Conservation (phyloP, 2,329 filamentous ascomycete genomes). For the Lecanicillium sp. region DNA sequence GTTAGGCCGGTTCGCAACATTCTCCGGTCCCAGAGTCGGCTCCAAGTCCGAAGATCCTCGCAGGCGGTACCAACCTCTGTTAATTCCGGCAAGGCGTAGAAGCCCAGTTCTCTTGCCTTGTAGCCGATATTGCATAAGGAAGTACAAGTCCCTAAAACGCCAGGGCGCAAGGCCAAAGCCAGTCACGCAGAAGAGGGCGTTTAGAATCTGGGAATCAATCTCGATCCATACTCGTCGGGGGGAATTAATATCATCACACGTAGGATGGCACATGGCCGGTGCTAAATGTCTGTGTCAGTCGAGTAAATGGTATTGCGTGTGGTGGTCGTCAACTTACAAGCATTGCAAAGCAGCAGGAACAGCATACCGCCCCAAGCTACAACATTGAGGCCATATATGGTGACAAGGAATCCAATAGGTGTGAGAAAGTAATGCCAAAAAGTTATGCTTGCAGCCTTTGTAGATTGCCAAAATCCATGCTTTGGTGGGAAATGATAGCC, state of each 20-base stretch:
- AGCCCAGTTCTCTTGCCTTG: conserved; percentile 48
- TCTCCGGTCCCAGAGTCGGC: conserved; percentile 45
- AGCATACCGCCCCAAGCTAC: conserved; percentile 90
- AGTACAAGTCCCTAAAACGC: conserved; percentile 76
- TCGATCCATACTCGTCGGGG: conserved; percentile 81
- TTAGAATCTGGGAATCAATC: conserved; percentile 71
- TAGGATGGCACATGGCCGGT: conserved; percentile 65
- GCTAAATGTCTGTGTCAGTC: conserved; percentile 24
- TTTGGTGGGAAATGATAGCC: conserved; percentile 61
- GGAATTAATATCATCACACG: conserved; percentile 67
- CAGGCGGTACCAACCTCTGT: conserved; percentile 70
- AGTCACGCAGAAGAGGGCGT: conserved; percentile 66
- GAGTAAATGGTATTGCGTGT: background rate
- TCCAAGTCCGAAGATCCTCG: conserved; percentile 57
- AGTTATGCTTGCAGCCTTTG: conserved; percentile 49
- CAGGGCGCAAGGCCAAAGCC: conserved; percentile 73
- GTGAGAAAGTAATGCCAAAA: conserved; percentile 72
- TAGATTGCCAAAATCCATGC: conserved; percentile 53
- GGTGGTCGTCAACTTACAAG: conserved; percentile 22
- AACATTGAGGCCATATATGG: conserved; percentile 74
- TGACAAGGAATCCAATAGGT: conserved; percentile 69
- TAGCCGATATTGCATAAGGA: conserved; percentile 59
- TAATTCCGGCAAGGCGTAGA: conserved; percentile 65
- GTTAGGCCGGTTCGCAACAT: conserved; percentile 37
- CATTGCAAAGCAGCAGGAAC: conserved; percentile 76